Conservation (phyloP, 2,329 filamentous ascomycete genomes). For the Diaporthe batatas region DNA sequence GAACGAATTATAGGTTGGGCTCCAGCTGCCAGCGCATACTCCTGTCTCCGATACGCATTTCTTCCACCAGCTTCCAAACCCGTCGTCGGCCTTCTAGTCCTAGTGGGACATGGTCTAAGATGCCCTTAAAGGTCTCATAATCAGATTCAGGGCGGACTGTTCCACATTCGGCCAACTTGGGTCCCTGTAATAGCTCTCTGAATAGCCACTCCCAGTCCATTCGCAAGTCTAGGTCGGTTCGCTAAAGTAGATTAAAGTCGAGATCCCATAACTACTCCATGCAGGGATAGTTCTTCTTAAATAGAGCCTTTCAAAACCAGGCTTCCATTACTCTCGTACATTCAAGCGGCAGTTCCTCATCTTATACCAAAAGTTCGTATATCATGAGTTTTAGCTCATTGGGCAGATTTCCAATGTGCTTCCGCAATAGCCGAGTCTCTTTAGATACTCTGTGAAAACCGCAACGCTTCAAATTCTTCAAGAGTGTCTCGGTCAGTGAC, state of each 20-base stretch:
- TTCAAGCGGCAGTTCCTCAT: not conserved
- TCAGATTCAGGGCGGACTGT: not conserved
- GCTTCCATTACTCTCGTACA: not conserved
- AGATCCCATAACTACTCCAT: slow-evolving; percentile 8
- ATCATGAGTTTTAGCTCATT: not conserved
- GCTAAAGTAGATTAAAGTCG: not conserved
- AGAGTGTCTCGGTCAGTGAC: not conserved
- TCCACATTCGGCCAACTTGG: not conserved
- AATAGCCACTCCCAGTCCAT: slow-evolving; percentile 15
- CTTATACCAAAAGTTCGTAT: not conserved
- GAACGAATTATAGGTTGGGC: too few species aligned
- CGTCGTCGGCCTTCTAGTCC: slow-evolving; percentile 14
- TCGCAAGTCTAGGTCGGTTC: not conserved
- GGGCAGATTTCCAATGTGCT: not conserved
- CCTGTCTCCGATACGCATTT: slow-evolving; percentile 10
- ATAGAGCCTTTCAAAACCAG: not conserved
- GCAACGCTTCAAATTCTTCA: not conserved
- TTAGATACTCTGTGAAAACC: too few species aligned
- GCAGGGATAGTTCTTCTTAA: not conserved
- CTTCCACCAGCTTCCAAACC: slow-evolving; percentile 1
- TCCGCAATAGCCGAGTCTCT: not conserved
- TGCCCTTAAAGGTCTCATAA: not conserved
- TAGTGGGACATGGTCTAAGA: not conserved
- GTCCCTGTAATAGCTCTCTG: not conserved
- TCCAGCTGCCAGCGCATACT: not conserved